Base-by-base conservation (phyloP, 257 asterid genomes). In the Dorcoceras hygrometricum region DNA sequence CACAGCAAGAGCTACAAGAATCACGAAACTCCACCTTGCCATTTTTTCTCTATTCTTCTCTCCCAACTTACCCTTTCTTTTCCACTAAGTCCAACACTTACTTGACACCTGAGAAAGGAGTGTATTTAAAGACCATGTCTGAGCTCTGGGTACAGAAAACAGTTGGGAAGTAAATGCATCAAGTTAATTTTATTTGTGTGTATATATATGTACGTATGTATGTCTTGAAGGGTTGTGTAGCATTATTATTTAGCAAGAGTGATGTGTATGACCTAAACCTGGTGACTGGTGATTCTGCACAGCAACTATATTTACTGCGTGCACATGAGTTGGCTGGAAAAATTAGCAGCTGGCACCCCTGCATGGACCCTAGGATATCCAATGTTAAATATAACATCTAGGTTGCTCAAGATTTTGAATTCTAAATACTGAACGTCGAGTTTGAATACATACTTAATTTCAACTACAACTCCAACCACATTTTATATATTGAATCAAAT, bases 111-210 rank as follows among this genome's bases (percentile, higher is more conserved):
- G 75, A 34, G 46, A 8, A 57, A 66, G 11, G 36, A 80, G 61
- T 70, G 79, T 62, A 43, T 76, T 60, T 65, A 80, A 77, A 66
- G 66, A 48, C 27, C 20, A 26, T 22, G 39, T n/a, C 26, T 29
- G 59, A 51, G 63, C 50, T 8, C 6, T 2, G 25, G 22, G 46
- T 19, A 23, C 22, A 54, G 64, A 50, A 61, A 43, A 75, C 77
- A 64, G 82, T 73, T 80, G 82, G 28, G 77, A 48, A 63, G 63
- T 75, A 20, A 75, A 75, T 74, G 77, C 63, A 36, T 54, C 62
- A 31, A 28, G 43, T 79, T 20, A 74, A 74, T 59, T 64, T 14
- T 31, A 14, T 46, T 65, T 57, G 27, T n/a, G 3, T 57, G 5
- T 28, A 25, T 69, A 64, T 28, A 5, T 46, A 0, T 25, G 0